phyloP scores from a whole-genome alignment of 2,329 filamentous ascomycete species.

The Colletotrichum echinochloae region DNA sequence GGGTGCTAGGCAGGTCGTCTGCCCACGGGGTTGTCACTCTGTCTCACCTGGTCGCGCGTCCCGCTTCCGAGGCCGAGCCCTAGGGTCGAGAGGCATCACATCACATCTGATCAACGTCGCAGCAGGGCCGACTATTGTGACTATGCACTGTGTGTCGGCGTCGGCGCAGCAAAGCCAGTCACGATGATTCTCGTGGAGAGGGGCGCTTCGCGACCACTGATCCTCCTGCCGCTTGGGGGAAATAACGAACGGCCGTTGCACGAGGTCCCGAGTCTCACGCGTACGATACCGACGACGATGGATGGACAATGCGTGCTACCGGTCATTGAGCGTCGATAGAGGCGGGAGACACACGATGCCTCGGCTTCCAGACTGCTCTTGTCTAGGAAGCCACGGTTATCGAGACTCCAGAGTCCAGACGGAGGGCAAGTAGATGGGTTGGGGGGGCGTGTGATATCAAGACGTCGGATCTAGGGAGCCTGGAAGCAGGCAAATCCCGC shows the following conservation, averaged over 20 bases:
- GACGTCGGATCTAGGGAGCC: slow-evolving; percentile 1
- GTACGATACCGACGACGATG: neutral
- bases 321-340: slow-evolving; percentile 10
- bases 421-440: neutral
- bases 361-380: neutral
- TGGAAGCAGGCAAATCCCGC: neutral
- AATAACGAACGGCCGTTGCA: neutral
- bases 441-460: neutral
- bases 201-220: slow-evolving; percentile 24
- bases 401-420: no score
- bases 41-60: slow-evolving; percentile 20
- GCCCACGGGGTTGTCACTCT: neutral
- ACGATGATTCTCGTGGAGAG: neutral
- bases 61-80: neutral
- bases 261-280: slow-evolving; percentile 10
- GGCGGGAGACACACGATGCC: neutral
- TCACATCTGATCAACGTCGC: neutral
- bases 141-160: neutral
- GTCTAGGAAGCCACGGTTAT: no score
- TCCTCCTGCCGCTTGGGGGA: slow-evolving; percentile 11
- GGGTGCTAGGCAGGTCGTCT: neutral
- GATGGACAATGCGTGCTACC: neutral
- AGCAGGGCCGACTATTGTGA: neutral
- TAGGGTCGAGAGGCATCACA: slow-evolving; percentile 14
- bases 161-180: neutral